Percentiles rank a stretch among this genome's conserved stretches.
phyloP scores from a whole-genome alignment of 1,284 basidiomycete genomes.

The Rhodotorula sp. region DNA sequence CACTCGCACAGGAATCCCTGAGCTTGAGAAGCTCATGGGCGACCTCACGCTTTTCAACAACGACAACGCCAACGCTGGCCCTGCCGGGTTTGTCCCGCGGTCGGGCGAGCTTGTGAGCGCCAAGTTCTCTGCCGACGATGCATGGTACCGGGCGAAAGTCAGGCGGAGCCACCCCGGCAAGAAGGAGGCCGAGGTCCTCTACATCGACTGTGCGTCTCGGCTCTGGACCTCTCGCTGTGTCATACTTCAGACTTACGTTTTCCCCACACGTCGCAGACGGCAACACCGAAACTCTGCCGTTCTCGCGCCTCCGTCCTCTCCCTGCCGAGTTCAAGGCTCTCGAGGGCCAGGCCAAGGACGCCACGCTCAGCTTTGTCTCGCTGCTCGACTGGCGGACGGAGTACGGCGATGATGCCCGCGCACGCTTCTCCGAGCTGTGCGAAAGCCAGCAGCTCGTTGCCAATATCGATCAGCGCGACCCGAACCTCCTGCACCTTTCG shows the following conservation, averaged over 20 bases:
- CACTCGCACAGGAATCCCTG: conserved; percentile 58
- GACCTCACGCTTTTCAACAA: conserved; percentile 86
- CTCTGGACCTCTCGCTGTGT: neutral
- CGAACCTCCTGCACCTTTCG: conserved; percentile 38
- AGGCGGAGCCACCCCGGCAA: conserved; percentile 75
- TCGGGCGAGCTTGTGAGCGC: conserved; percentile 79
- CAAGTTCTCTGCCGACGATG: conserved; percentile 76
- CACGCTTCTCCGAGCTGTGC: conserved; percentile 77
- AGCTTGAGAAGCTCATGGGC: conserved; percentile 87
- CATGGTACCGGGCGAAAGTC: conserved; percentile 92
- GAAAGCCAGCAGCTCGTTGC: conserved; percentile 87
- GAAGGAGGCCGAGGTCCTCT: conserved; percentile 69
- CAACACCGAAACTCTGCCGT: conserved; percentile 45
- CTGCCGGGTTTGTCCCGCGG: conserved; percentile 60
- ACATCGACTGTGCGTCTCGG: conserved; percentile 40
- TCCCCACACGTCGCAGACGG: conserved; percentile 35
- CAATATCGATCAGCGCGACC: conserved; percentile 79
- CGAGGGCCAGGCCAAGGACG: conserved; percentile 46
- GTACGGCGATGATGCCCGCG: conserved; percentile 77
- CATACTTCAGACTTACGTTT: neutral
- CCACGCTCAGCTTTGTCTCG: conserved; percentile 45
- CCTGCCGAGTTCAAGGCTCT: conserved; percentile 45
- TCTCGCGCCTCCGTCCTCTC: conserved; percentile 44
- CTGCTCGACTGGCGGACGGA: conserved; percentile 45
- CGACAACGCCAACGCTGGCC: conserved; percentile 57